Evolutionary conservation across 768 basidiomycete genomes (phyloP).

Genomic region (Steccherinum ochraceum): DNA sequence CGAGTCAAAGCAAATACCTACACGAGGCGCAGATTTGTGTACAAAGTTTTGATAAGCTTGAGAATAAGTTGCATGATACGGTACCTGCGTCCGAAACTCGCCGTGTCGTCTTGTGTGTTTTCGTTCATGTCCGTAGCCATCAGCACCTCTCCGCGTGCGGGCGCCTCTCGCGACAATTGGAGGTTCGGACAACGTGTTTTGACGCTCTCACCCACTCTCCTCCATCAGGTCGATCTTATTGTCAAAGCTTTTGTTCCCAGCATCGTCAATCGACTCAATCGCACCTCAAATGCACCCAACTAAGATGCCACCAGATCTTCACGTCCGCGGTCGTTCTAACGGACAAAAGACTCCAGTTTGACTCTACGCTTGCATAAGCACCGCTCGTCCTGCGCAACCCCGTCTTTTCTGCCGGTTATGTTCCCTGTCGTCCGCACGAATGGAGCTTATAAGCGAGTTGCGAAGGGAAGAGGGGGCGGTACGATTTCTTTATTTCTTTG

Average conservation of each 20-base stretch:
- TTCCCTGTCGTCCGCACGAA: neutral
- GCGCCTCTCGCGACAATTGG: neutral
- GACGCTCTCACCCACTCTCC: neutral
- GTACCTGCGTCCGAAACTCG: neutral
- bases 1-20: neutral
- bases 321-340: conserved; percentile 2
- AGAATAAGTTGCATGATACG: neutral
- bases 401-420: neutral
- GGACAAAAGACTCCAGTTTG: conserved; percentile 12
- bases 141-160: too few relatives aligned
- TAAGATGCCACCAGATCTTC: conserved; percentile 1
- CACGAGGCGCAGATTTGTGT: neutral
- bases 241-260: conserved; percentile 3
- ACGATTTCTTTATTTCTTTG: neutral
- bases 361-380: conserved; percentile 13
- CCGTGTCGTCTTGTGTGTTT: neutral
- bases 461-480: neutral
- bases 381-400: neutral
- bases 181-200: neutral
- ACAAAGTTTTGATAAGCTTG: neutral
- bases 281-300: conserved; percentile 4
- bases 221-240: conserved; percentile 11
- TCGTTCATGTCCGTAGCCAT: neutral
- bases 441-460: neutral
- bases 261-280: conserved; percentile 14